Evolutionary conservation across 1,284 basidiomycete species (phyloP), one percentile per base, ranked within the genome.

Genomic region (Cutaneotrichosporon sp.): DNA sequence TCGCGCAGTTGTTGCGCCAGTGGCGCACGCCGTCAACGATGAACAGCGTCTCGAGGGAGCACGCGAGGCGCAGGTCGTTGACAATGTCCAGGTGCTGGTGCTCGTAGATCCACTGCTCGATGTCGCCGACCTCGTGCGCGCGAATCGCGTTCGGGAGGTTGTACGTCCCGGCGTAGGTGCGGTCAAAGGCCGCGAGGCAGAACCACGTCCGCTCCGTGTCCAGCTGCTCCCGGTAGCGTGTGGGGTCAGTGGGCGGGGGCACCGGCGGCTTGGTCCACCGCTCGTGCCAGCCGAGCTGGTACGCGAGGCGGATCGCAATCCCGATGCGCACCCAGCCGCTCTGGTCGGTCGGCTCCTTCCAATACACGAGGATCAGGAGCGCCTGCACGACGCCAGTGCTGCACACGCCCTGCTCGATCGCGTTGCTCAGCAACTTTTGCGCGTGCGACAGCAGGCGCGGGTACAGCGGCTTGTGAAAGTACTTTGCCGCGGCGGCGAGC

Each of bases 401-500:
- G 59, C 51, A 56, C 14, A 10, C 22, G 14, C 65, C 67, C 3
- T 31, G 20, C n/a, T 42, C 53, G 24, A 62, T 43, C 2, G 45
- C 57, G 9, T 56, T 53, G 43, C 42, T 59, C 7, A 58, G 25
- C 18, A 69, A 33, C 9, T 43, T 49, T 18, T 59, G 60, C 14
- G 63, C 43, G 47, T 69, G 67, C 6, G 27, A 18, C 14, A 49
- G 42, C 7, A 68, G 61, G 1, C 46, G 43, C 3, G 20, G 22
- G 33, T 56, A 31, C 9, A 58, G 14, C 79, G 0, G 93, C 82
- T 33, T 79, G 18, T 87, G 85, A 20, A 95, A 84, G 69, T 86
- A 88, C 65, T 85, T 84, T n/a, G 92, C 87, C 0, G 91, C 87
- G 1, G 95, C 81, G 11, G 84, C 83, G 10, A 95, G 82, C 22